Evolutionary conservation across 2,329 filamentous ascomycete species (phyloP), one percentile per base, ranked within the genome.

Genomic region (Stylonectria norvegica): DNA sequence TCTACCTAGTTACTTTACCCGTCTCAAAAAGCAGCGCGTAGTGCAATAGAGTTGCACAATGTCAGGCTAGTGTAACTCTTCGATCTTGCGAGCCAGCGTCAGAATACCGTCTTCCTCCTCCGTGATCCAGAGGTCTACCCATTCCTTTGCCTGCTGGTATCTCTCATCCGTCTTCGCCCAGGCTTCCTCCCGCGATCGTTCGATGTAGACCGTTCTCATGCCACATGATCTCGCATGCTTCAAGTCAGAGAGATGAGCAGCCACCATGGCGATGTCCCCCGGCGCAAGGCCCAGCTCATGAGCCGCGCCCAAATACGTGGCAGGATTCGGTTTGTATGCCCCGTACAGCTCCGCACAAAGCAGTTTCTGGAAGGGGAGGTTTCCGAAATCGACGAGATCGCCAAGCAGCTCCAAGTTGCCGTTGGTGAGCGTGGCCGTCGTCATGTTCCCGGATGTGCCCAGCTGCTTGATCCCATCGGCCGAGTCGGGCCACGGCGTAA

Each of bases 141-240:
- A 67, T 8, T 50, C 48, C 46, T 72, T 77, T 15, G 74, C 71
- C 37, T 73, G 70, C 28, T 67, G 67, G 48, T 76, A 72, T 25
- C 70, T 67, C 18, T 76, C 66, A 17, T 76, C 64, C 5, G 78
- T 75, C 14, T 51, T 38, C 7, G 55, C 53, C 77, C 78, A 83
- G 5, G 67, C 70, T 63, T 90, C 86, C 63, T 94, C 87, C 30
- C 61, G 51, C 3, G 64, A 60, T 42, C 87, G 70, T 65, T 87
- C 85, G 3, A 93, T 78, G 58, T 89, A 93, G 3, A 93, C 71
- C 0, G 85, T 87, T 52, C 75, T 71, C 45, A 89, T 66, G 0
- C 87, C 87, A 44, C 70, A 73, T 3, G 55, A 58, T 52, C 79
- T 79, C 4, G 87, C 87, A 0, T 75, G 83, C 45, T 77, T 67